Evolutionary conservation across 495 filamentous ascomycete species (phyloP).

Genomic region (Rhizodiscina lignyota): DNA sequence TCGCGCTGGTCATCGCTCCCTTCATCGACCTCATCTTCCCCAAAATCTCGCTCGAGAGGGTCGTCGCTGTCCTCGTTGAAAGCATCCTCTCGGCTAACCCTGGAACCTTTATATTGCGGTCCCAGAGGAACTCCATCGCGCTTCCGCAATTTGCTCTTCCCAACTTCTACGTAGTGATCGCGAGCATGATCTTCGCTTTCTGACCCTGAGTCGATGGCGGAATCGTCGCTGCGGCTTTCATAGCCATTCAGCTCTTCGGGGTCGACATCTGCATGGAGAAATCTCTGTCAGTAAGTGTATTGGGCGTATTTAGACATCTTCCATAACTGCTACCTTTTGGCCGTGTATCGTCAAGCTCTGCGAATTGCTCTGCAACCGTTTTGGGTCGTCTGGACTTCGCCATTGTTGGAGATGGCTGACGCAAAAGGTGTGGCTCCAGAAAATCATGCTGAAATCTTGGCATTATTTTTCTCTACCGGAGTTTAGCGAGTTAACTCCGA

Average conservation of each 20-base stretch:
- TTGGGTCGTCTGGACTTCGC: constrained; percentile 1
- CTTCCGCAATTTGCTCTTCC: constrained; percentile 74
- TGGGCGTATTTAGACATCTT: too few species aligned
- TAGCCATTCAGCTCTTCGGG: constrained; percentile 40
- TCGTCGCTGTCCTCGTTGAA: constrained; percentile 25
- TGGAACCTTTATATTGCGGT: constrained; percentile 65
- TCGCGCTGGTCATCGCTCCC: constrained; percentile 23
- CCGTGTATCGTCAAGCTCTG: constrained; percentile 44
- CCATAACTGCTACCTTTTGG: constrained; percentile 46
- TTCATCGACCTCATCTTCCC: constrained; percentile 11
- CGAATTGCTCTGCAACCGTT: constrained; percentile 45
- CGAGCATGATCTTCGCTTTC: constrained; percentile 35
- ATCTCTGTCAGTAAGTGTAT: too few species aligned
- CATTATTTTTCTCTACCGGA: too few species aligned
- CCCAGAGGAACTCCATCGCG: constrained; percentile 47
- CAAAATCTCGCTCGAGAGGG: constrained; percentile 24
- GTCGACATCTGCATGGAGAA: constrained; percentile 52
- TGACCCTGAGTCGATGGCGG: constrained; percentile 13
- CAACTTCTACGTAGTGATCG: constrained; percentile 74
- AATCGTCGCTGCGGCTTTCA: constrained; percentile 23
- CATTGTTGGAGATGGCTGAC: not conserved
- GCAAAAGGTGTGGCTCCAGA: not conserved
- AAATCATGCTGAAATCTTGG: not conserved
- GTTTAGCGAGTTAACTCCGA: too few species aligned
- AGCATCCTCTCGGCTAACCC: constrained; percentile 57